Base-by-base conservation (phyloP, 1,284 basidiomycete genomes). In the Cryptococcus maquisensis region DNA sequence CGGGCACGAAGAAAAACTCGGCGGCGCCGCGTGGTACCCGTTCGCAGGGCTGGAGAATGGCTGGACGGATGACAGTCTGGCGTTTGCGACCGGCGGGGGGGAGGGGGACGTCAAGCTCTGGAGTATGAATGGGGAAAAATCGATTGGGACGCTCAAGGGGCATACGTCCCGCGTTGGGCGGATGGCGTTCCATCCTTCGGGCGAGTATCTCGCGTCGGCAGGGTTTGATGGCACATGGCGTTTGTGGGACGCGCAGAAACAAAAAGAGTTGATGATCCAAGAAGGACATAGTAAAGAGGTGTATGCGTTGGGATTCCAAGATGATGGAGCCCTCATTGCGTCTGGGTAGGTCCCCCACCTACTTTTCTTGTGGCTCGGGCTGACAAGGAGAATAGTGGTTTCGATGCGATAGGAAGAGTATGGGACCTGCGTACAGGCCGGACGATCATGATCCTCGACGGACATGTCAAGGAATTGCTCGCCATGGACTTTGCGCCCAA, bases 171-270 rank as follows among this genome's bases (percentile, higher is more conserved):
- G 96, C 18, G 86, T 99, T 3, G 94, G 90, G 64, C 84, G 95
- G 13, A 87, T 97, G 10, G 91, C 87, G 0, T 98, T 98, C 75
- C 96, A 99, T 75, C 94, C 96, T 0, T 91, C 90, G 0, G 96
- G 96, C 1, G 77, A 85, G 45, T 97, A 95, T 69, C 83, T 97
- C 13, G 95, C 88, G 1, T 94, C 91, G 57, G 94, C 95, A 0
- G 91, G 91, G 55, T 98, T 95, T 66, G 96, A 99, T 74, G 96
- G 91, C 4, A 92, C 95, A n/a, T 99, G 96, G 95, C 80, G 96
- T 39, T 75, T 98, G 46, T 99, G 96, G 96, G 94, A 98, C 72
- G 86, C 92, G 2, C 80, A 81, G 44, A 88, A 84, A 1, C 79
- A 84, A 2, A 83, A 85, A 67, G 93, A 97, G 67, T 76, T 99